A percentile compares a stretch with the other conserved stretches of the same genome.
These are phyloP conservation scores for Botrytis deweyae DNA, from an alignment of 2,329 filamentous ascomycete genomes.

Conservation along the genomic window DNA sequence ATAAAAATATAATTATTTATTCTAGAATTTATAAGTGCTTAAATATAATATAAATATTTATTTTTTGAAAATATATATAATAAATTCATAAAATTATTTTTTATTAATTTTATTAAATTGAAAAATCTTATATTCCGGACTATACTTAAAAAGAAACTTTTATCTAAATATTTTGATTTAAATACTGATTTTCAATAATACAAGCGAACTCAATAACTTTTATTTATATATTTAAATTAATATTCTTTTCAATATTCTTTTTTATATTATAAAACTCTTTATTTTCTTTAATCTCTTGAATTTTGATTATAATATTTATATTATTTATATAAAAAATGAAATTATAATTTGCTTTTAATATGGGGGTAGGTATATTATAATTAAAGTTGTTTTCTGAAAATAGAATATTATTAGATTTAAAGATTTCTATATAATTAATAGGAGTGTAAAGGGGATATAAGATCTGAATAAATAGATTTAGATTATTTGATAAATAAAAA, in stretches of 20 bases:
- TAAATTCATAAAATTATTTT: not conserved
- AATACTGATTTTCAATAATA: rapidly evolving
- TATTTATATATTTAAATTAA: rapidly evolving
- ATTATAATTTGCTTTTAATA: no score
- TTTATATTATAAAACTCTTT: not conserved
- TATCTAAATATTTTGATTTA: not conserved
- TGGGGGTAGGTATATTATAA: rapidly evolving
- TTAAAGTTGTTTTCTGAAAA: no score
- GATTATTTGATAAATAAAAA: no score
- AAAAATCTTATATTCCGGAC: not conserved
- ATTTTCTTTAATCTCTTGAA: not conserved
- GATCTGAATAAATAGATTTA: no score
- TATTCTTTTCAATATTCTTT: rapidly evolving
- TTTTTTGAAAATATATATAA: not conserved
- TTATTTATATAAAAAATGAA: not conserved
- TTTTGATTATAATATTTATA: not conserved
- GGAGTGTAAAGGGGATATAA: no score
- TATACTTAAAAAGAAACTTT: not conserved
- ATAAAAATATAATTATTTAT: no score
- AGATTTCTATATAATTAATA: no score
- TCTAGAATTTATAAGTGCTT: no score
- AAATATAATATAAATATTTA: rapidly evolving
- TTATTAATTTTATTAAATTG: not conserved
- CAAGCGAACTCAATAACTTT: rapidly evolving
- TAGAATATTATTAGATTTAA: no score